phyloP scores from a whole-genome alignment of 495 filamentous ascomycete species.

The Talaromyces trachyspermus region DNA sequence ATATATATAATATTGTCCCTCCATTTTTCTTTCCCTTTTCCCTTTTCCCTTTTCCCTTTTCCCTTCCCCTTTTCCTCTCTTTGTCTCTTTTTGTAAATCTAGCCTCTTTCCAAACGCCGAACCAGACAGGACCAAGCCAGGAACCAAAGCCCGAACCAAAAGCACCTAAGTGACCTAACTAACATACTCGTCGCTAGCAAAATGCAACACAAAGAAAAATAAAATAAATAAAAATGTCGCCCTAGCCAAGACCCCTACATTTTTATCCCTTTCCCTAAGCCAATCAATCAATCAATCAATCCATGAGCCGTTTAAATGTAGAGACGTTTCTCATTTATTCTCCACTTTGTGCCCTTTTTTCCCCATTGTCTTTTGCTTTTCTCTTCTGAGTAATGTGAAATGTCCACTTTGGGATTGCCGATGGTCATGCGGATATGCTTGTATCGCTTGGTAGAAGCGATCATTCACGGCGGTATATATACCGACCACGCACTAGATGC shows the following conservation, averaged over 20 bases:
- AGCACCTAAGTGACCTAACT: neutral
- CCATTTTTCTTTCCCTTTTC: neutral
- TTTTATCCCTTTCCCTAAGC: constrained; percentile 1
- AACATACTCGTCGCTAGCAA: constrained; percentile 12
- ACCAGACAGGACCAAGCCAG: too few species aligned
- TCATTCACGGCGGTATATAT: too few species aligned
- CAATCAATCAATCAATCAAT: neutral
- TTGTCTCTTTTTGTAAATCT: neutral
- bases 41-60: neutral
- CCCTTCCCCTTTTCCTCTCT: neutral
- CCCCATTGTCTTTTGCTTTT: too few species aligned
- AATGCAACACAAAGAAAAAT: constrained; percentile 11
- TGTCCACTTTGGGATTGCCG: too few species aligned
- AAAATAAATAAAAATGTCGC: constrained; percentile 7
- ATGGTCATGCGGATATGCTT: too few species aligned
- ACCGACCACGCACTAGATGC: too few species aligned
- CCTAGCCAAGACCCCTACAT: neutral
- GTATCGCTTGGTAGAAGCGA: too few species aligned
- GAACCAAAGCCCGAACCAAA: constrained; percentile 5
- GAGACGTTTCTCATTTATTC: neutral
- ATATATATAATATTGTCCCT: too few species aligned
- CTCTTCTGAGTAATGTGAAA: too few species aligned
- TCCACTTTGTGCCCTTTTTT: neutral
- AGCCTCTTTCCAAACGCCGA: constrained; percentile 2
- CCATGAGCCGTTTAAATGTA: too few species aligned